phyloP scores from a whole-genome alignment of 1,284 basidiomycete genomes.

The Calocybe gambosa region DNA sequence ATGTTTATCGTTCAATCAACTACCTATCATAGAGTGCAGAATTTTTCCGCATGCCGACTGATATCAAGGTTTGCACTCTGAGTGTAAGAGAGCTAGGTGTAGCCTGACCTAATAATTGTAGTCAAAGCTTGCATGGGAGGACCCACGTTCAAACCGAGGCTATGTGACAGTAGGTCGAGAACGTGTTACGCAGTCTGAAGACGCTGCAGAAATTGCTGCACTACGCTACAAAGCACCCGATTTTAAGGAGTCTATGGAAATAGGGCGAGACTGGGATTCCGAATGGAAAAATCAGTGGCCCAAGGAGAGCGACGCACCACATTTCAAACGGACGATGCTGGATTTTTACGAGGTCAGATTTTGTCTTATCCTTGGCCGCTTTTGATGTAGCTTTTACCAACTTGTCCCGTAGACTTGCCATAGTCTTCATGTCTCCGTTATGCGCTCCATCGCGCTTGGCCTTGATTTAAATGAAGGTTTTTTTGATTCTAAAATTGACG shows the following conservation, averaged over 20 bases:
- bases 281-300: conserved; percentile 80
- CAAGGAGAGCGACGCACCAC: conserved; percentile 51
- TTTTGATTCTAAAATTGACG: conserved; percentile 68
- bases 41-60: conserved; percentile 65
- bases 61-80: conserved; percentile 47
- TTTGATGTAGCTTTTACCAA: background rate
- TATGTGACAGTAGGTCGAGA: conserved; percentile 78
- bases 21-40: conserved; percentile 48
- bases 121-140: conserved; percentile 67
- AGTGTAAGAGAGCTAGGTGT: background rate
- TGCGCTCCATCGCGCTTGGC: conserved; percentile 78
- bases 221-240: conserved; percentile 71
- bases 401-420: conserved; percentile 55
- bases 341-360: conserved; percentile 59
- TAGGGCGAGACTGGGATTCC: conserved; percentile 74
- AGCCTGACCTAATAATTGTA: conserved; percentile 18
- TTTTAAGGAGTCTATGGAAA: conserved; percentile 82
- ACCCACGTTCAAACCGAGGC: conserved; percentile 78
- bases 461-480: conserved; percentile 65
- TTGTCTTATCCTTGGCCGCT: too few relatives aligned
- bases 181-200: conserved; percentile 68
- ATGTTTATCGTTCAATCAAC: background rate
- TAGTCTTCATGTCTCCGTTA: conserved; percentile 64
- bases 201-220: conserved; percentile 67
- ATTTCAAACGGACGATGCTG: conserved; percentile 68